phyloP scores from a whole-genome alignment of 331 rosid species.

The Telfairia occidentalis region DNA sequence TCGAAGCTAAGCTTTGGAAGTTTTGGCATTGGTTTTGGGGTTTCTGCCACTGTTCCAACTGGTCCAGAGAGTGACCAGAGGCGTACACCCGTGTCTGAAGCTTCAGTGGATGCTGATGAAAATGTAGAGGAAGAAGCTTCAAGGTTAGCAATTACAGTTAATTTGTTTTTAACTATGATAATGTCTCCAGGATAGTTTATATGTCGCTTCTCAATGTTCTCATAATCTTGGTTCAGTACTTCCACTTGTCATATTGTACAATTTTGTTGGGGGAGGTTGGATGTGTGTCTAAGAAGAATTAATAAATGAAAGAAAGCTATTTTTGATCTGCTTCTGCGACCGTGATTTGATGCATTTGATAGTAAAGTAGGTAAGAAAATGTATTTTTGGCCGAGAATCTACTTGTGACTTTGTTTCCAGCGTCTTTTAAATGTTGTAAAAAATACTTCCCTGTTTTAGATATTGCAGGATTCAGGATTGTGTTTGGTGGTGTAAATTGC shows the following conservation, averaged over 20 bases:
- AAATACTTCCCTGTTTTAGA: not conserved
- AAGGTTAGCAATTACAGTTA: slow-evolving; percentile 41
- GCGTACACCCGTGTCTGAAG: slow-evolving; percentile 57
- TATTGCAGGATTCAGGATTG: not conserved
- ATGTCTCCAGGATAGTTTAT: not conserved
- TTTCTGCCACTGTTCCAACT: slow-evolving; percentile 29
- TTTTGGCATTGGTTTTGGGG: slow-evolving; percentile 67
- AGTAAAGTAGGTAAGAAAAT: not conserved
- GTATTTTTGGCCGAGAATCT: not conserved
- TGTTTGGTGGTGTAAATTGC: not conserved
- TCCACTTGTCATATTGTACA: not conserved
- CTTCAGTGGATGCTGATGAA: slow-evolving; percentile 62
- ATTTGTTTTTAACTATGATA: not conserved
- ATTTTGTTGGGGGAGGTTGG: not conserved
- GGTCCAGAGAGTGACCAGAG: slow-evolving; percentile 55
- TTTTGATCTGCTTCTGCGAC: not conserved
- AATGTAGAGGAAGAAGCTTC: slow-evolving; percentile 45
- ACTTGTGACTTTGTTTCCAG: not conserved
- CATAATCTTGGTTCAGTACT: not conserved
- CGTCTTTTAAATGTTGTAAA: not conserved
- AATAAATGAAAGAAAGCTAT: not conserved
- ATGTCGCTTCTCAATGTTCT: not conserved
- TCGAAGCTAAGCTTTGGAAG: slow-evolving; percentile 89
- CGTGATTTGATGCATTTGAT: not conserved
- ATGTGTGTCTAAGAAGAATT: not conserved